phyloP scores from a whole-genome alignment of 2,329 filamentous ascomycete genomes.

The Pyrenochaeta sp. region DNA sequence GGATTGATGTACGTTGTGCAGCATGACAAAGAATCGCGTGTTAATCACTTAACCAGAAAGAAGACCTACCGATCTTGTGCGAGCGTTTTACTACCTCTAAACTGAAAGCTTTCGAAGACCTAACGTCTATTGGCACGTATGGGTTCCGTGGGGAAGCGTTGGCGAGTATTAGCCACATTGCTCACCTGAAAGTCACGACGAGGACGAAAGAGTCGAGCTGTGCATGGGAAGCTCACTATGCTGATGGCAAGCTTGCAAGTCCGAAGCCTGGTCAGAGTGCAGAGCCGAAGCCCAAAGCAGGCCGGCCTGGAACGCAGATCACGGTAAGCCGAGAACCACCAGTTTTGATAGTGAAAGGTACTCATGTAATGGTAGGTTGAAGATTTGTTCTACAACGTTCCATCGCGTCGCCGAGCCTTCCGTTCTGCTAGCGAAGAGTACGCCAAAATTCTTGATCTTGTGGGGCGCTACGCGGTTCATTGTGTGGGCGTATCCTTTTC shows the following conservation, averaged over 20 bases:
- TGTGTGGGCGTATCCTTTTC: constrained; percentile 92
- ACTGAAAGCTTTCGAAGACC: constrained; percentile 89
- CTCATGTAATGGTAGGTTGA: constrained; percentile 67
- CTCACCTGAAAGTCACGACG: constrained; percentile 93
- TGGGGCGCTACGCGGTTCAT: constrained; percentile 92
- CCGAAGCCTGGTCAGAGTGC: constrained; percentile 86
- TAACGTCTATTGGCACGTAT: constrained; percentile 89
- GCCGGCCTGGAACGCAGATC: constrained; percentile 90
- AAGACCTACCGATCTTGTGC: constrained; percentile 90
- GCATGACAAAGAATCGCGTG: neutral
- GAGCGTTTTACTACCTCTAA: constrained; percentile 98
- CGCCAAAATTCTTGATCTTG: constrained; percentile 95
- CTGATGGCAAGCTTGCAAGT: constrained; percentile 80
- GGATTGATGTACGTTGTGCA: constrained; percentile 77
- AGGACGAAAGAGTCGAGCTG: constrained; percentile 87
- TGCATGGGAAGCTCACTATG: constrained; percentile 90
- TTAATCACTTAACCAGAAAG: constrained; percentile 67
- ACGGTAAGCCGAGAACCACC: constrained; percentile 62
- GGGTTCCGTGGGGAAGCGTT: constrained; percentile 97
- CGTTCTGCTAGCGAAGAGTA: constrained; percentile 93
- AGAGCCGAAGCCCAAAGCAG: constrained; percentile 87
- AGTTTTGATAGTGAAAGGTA: constrained; percentile 4
- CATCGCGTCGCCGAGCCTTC: constrained; percentile 86
- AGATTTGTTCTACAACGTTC: constrained; percentile 96
- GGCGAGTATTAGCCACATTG: constrained; percentile 98